Percentiles rank a stretch among this genome's conserved stretches.
Conservation (phyloP, 257 asterid genomes). For the Eustoma russellianum region DNA sequence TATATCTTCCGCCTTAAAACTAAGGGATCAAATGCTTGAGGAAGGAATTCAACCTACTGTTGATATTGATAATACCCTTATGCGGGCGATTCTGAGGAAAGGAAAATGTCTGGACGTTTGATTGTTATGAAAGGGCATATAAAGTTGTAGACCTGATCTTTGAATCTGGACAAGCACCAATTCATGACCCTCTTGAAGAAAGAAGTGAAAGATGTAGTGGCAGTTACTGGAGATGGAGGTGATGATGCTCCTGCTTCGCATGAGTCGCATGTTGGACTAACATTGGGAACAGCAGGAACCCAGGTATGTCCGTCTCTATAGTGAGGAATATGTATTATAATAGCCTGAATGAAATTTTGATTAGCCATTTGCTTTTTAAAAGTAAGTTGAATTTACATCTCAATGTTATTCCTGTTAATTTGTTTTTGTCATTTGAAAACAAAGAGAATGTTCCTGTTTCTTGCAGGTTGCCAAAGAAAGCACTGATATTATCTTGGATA, state of each 20-base stretch:
- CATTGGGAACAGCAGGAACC: conserved; percentile 91
- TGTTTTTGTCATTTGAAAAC: not conserved
- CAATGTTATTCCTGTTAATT: not conserved
- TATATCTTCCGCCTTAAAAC: conserved; percentile 32
- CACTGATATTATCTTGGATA: conserved; percentile 73
- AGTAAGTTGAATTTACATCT: not conserved
- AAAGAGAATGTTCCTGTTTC: not conserved
- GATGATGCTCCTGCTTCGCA: conserved; percentile 95
- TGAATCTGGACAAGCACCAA: conserved; percentile 67
- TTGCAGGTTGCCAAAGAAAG: conserved; percentile 78
- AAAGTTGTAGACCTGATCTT: conserved; percentile 27
- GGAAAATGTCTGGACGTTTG: conserved; percentile 22
- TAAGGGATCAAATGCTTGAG: conserved; percentile 27
- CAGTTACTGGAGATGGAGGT: conserved; percentile 92
- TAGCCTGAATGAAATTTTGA: no score
- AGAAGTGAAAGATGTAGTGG: conserved; percentile 55
- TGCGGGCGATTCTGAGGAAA: conserved; percentile 36
- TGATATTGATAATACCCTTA: conserved; percentile 32
- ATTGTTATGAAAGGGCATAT: conserved; percentile 6
- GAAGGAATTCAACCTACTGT: conserved; percentile 33
- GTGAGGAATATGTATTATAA: not conserved
- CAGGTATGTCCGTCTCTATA: conserved; percentile 39
- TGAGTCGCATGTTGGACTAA: conserved; percentile 85
- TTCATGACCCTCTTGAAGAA: conserved; percentile 50
- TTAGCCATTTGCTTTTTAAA: no score